phyloP scores from a whole-genome alignment of 164 flowering plant genomes.

The Tetracentron sinense region DNA sequence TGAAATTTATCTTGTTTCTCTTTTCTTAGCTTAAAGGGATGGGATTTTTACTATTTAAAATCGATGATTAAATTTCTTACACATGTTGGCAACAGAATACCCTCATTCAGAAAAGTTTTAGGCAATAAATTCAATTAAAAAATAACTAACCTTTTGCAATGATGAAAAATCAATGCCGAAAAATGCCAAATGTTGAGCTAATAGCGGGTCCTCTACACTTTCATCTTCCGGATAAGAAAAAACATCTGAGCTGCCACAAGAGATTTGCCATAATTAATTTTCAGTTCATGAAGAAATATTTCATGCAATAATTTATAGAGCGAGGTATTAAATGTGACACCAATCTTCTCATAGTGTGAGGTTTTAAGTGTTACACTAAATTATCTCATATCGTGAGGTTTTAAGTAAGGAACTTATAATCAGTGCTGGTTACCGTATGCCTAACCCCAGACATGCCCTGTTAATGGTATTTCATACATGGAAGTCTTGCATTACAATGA shows the following conservation, averaged over 20 bases:
- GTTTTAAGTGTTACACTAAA: no score
- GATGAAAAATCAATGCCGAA: constrained; percentile 98
- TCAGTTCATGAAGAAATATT: not conserved
- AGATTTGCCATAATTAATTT: constrained; percentile 27
- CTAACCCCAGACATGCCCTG: no score
- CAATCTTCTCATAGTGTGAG: no score
- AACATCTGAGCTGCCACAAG: constrained; percentile 98
- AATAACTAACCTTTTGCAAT: constrained; percentile 66
- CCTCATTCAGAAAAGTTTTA: not conserved
- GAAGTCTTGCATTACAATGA: no score
- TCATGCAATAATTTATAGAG: not conserved
- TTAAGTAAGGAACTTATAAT: no score
- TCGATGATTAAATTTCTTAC: not conserved
- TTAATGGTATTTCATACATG: no score
- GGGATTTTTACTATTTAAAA: no score
- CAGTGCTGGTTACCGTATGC: no score
- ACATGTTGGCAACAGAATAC: not conserved
- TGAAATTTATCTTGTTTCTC: not conserved
- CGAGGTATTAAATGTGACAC: not conserved
- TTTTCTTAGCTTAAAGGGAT: no score
- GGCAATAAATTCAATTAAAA: not conserved
- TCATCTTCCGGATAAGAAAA: constrained; percentile 98
- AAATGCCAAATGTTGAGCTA: constrained; percentile 87
- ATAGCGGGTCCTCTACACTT: constrained; percentile 76
- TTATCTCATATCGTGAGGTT: no score